Evolutionary conservation across 805 yeast species (phyloP).

Genomic region (Kluyveromyces starmeri): DNA sequence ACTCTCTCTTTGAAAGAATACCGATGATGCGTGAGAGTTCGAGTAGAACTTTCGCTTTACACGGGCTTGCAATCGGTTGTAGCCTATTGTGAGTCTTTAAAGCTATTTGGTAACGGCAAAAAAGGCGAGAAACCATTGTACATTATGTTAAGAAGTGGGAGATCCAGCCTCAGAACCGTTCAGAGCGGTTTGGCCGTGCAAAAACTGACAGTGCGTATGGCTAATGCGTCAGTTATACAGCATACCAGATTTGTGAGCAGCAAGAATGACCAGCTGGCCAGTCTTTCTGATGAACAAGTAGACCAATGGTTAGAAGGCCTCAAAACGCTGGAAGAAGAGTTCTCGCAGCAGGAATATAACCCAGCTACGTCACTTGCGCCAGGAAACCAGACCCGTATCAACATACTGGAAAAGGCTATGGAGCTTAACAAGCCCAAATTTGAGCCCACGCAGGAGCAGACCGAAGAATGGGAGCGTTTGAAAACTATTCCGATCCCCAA

Average conservation of each 20-base stretch:
- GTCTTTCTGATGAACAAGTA: conserved; percentile 29
- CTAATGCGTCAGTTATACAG: not conserved
- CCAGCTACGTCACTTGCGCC: conserved; percentile 36
- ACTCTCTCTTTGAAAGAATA: too few relatives aligned
- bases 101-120: too few relatives aligned
- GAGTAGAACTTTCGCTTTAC: too few relatives aligned
- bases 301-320: conserved; percentile 36
- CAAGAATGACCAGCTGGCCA: conserved; percentile 6
- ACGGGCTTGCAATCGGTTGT: too few relatives aligned
- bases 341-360: conserved; percentile 30
- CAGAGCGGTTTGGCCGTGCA: not conserved
- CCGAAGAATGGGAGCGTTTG: conserved; percentile 44
- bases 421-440: conserved; percentile 25
- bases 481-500: conserved; percentile 49
- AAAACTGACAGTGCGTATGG: not conserved
- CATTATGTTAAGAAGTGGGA: not conserved
- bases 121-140: too few relatives aligned
- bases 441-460: conserved; percentile 58
- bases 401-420: conserved; percentile 24
- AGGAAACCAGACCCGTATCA: conserved; percentile 31
- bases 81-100: too few relatives aligned
- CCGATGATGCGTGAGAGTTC: too few relatives aligned
- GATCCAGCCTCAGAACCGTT: not conserved
- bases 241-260: conserved; percentile 6
- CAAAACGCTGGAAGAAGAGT: conserved; percentile 31